phyloP scores from a whole-genome alignment of 2,329 filamentous ascomycete species.

The Ramichloridium luteum region DNA sequence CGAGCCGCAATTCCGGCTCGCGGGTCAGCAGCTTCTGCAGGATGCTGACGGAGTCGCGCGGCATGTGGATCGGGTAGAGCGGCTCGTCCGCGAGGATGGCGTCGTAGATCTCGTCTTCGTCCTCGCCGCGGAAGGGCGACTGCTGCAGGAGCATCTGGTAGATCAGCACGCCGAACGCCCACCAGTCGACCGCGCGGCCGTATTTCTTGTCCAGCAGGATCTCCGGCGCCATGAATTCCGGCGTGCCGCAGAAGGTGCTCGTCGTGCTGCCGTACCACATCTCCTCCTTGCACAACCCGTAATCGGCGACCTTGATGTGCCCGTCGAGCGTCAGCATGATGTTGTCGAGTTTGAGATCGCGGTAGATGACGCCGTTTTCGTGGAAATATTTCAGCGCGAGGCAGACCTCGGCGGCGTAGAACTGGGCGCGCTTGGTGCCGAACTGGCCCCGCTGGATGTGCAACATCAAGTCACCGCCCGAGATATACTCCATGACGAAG shows the following conservation, averaged over 20 bases:
- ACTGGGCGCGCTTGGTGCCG: conserved; percentile 88
- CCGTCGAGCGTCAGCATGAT: conserved; percentile 90
- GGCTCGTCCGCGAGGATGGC: conserved; percentile 96
- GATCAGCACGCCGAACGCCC: conserved; percentile 97
- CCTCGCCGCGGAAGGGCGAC: conserved; percentile 95
- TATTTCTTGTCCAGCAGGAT: conserved; percentile 98
- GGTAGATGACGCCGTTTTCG: conserved; percentile 96
- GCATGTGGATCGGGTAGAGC: conserved; percentile 97
- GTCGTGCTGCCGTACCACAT: conserved; percentile 99
- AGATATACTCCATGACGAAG: conserved; percentile 99
- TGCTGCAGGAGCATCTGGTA: conserved; percentile 99
- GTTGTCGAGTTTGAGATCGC: conserved; percentile 69
- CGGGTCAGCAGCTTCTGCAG: conserved; percentile 92
- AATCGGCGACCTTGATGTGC: conserved; percentile 97
- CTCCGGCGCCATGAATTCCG: conserved; percentile 99
- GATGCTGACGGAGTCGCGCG: conserved; percentile 91
- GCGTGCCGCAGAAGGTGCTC: conserved; percentile 97
- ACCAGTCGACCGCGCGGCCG: conserved; percentile 94
- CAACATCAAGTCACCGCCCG: conserved; percentile 95
- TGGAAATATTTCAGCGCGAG: conserved; percentile 98
- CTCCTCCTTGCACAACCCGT: conserved; percentile 97
- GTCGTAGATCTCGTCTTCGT: conserved; percentile 98
- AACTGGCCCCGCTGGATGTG: conserved; percentile 97
- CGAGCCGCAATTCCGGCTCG: conserved; percentile 84
- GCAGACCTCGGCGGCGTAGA: conserved; percentile 96